A percentile compares a stretch with the other conserved stretches of the same genome.
Conservation (phyloP, 176 grass and related monocot species). For the Secale cereale region DNA sequence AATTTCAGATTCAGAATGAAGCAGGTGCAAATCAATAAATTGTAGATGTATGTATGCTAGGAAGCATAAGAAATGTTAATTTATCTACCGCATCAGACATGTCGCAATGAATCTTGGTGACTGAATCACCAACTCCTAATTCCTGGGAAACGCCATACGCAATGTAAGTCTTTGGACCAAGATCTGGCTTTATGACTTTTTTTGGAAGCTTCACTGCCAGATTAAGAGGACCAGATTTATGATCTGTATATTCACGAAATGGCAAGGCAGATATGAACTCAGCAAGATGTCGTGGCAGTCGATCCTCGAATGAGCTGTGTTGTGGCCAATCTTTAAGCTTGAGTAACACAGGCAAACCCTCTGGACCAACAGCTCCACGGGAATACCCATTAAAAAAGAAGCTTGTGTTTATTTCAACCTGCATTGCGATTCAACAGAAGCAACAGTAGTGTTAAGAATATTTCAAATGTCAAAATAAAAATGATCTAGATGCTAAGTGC, state of each 20-base stretch:
- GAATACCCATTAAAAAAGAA: constrained; percentile 74
- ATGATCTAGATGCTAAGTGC: neutral
- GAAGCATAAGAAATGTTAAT: neutral
- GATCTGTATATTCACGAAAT: constrained; percentile 80
- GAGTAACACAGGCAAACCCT: constrained; percentile 55
- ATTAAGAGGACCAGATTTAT: constrained; percentile 65
- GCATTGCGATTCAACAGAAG: neutral
- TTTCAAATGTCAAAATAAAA: neutral
- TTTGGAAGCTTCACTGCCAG: constrained; percentile 54
- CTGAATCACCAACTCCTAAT: constrained; percentile 77
- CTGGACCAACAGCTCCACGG: constrained; percentile 18
- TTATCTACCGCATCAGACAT: constrained; percentile 85
- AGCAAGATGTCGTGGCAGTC: constrained; percentile 59
- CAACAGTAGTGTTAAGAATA: neutral
- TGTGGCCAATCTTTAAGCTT: constrained; percentile 91
- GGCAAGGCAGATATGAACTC: constrained; percentile 77
- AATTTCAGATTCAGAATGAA: neutral
- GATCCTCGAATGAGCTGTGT: constrained; percentile 61
- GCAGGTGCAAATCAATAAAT: neutral
- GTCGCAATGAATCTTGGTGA: constrained; percentile 90
- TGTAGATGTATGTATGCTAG: neutral
- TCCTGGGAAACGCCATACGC: constrained; percentile 82
- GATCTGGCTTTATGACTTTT: constrained; percentile 49
- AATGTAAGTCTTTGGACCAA: constrained; percentile 88
- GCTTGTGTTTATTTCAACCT: constrained; percentile 63